Base-by-base conservation (phyloP, 257 asterid species). In the Penstemon davidsonii region DNA sequence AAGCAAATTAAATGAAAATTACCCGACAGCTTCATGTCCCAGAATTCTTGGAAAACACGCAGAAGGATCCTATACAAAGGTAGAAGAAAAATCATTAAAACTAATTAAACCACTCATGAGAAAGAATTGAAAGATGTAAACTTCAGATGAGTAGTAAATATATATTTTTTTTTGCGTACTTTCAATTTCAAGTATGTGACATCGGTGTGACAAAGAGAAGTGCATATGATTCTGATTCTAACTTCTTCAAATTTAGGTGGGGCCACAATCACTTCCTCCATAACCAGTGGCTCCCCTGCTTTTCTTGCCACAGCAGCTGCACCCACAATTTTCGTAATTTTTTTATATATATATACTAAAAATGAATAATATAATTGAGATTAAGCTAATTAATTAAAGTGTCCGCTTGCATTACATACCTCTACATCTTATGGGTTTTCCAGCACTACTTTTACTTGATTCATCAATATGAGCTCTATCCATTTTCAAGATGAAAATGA, bases 281-380 rank as follows among this genome's bases (percentile, higher is more conserved):
- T 73, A 69, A 85, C 86, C 80, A 92, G 81, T 0, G 95, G 85
- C 73, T 80, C 92, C 71, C 97, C 96, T 3, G 95, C 72, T 44
- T 71, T 66, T 78, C 97, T 78, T 11, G 89, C 86, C 81, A 91
- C 96, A 57, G 98, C 98, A 75, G 96, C 98, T 91, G 92, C 92
- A 78, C 58, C 42, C 61, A 61, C 50, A 69, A 3, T 25, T 11
- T 6, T 37, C 7, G 33, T 25, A 25, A 25, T 1, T 25, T 1
- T 25, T 25, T 0, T 47, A 51, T 42, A 4, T 37, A 59, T n/a
- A 39, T 8, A 5, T 25, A 19, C 41, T 8, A 50, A 39, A 12
- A 45, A 2, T 18, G 13, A 57, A 15, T 12, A 64, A 25, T 25
- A 6, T 4, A 0, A 54, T 1, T 54, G 15, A 15, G 19, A 54